Base-by-base conservation (phyloP, 345 rosid species). In the Dipteronia dyeriana region DNA sequence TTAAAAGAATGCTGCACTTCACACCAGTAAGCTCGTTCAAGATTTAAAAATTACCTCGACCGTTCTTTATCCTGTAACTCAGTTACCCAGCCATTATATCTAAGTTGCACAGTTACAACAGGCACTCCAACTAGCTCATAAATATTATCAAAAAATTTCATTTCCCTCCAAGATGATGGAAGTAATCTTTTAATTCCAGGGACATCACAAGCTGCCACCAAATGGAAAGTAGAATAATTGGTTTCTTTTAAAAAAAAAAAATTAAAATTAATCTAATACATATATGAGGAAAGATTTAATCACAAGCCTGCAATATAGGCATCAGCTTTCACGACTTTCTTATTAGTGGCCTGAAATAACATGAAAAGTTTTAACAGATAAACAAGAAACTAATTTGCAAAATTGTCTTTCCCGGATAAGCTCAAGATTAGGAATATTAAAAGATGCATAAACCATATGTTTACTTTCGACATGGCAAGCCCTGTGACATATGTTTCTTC, bases 81-180 rank as follows among this genome's bases (percentile, higher is more conserved):
- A 0, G 99, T 94, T 68, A 96, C 99, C 99, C 98, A 96, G 29
- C 99, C 98, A 60, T 94, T 87, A 85, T 96, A 96, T 82, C 99
- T 87, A 70, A 94, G 97, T 82, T 96, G 98, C 74, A 96, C 97
- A 0, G 97, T 96, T 56, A 89, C 84, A 61, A 94, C 98, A 25
- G 99, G 98, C 29, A 94, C 99, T 49, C 99, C 98, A 34, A 92
- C 97, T 17, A 96, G 90, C 86, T 90, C 87, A 66, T 96, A 92
- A 61, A 96, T 96, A 75, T 90, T 88, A 62, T 89, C 85, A 64
- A 96, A 96, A 80, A 96, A 88, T 64, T 92, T 84, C 54, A 84
- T 86, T 73, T 90, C 97, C 72, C 93, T 87, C 99, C 98, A 96
- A 56, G 85, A 74, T 14, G 85, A 75, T 7, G 98, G 99, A 70